Percentiles rank a stretch among this genome's conserved stretches.
Evolutionary conservation across 2,329 filamentous ascomycete species (phyloP).

Genomic region (Xylaria sp.): DNA sequence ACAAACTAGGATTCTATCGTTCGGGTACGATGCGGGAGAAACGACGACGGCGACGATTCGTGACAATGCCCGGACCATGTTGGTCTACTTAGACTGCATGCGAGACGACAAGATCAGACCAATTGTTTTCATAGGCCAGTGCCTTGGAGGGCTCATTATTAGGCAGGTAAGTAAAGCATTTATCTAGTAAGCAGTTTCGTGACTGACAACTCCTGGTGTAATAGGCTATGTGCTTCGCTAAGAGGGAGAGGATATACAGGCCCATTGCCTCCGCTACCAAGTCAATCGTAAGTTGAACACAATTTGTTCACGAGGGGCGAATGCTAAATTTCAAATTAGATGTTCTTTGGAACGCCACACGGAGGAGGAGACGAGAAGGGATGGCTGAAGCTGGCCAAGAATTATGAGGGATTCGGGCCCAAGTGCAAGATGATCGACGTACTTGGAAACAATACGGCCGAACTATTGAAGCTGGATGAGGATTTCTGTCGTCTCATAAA

Average conservation of each 20-base stretch:
- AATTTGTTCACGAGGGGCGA: not conserved
- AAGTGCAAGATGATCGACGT: conserved; percentile 1
- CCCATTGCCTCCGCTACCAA: not conserved
- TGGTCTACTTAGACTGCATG: not conserved
- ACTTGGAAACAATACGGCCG: not conserved
- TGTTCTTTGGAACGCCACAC: not conserved
- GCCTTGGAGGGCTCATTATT: not conserved
- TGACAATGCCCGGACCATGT: not conserved
- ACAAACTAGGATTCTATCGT: not conserved
- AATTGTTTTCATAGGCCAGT: not conserved
- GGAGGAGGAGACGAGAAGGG: not conserved
- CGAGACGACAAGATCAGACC: not conserved
- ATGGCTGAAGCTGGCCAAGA: not conserved
- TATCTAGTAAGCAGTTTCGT: not conserved
- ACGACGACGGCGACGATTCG: not conserved
- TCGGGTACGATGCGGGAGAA: not conserved
- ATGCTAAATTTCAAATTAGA: not conserved
- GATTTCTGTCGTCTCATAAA: not conserved
- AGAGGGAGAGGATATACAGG: not conserved
- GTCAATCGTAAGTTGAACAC: not conserved
- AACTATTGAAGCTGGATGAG: not conserved
- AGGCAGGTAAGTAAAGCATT: not conserved
- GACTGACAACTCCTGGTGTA: not conserved
- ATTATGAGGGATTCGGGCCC: not conserved
- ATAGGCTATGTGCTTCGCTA: not conserved